Conservation (phyloP, 148 eudicot genomes). For the Silene uniflora region DNA sequence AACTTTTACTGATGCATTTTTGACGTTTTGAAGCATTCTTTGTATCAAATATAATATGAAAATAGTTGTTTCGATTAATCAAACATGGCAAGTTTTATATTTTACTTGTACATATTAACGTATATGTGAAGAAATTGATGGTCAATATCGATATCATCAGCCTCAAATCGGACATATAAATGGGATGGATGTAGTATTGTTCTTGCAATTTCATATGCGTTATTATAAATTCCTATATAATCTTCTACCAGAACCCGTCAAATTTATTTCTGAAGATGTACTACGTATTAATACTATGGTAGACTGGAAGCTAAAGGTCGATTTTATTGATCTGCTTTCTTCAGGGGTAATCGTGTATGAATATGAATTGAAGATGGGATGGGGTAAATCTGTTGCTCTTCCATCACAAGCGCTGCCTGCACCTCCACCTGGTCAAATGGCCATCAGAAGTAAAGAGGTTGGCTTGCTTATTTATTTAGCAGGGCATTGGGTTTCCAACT, state of each 20-base stretch:
- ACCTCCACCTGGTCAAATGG: constrained; percentile 99
- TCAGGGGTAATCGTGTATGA: constrained; percentile 92
- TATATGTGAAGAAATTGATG: too few species aligned
- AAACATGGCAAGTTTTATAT: too few species aligned
- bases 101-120: too few species aligned
- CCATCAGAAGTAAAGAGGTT: constrained; percentile 99
- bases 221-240: not conserved
- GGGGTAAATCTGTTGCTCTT: constrained; percentile 98
- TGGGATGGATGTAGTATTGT: too few species aligned
- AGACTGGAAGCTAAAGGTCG: constrained; percentile 2
- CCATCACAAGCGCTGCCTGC: constrained; percentile 99
- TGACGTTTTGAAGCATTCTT: too few species aligned
- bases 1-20: too few species aligned
- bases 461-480: constrained; percentile 17
- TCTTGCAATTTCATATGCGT: too few species aligned
- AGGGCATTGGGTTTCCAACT: constrained; percentile 4
- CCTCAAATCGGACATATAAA: too few species aligned
- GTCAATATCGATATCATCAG: too few species aligned
- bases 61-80: too few species aligned
- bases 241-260: not conserved
- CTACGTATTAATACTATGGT: not conserved
- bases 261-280: too few species aligned
- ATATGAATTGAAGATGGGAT: constrained; percentile 93
- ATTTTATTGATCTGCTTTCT: constrained; percentile 20
- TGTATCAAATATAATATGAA: too few species aligned